Percentiles rank a stretch among this genome's conserved stretches.
These are phyloP conservation scores for Plectosphaerella plurivora DNA, from an alignment of 2,329 filamentous ascomycete genomes.

Conservation along the genomic window DNA sequence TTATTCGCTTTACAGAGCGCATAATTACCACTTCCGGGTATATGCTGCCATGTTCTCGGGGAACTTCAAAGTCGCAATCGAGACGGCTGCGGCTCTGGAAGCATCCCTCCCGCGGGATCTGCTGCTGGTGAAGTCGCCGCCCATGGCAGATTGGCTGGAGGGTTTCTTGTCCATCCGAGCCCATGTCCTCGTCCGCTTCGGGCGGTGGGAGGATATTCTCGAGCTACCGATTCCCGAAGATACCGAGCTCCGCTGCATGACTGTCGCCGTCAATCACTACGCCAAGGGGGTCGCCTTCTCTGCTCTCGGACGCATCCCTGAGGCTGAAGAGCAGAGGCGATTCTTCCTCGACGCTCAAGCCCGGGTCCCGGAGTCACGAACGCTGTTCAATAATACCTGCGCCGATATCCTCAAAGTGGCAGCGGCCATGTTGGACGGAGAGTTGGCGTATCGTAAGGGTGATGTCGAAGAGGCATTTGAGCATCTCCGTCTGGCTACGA, in stretches of 20 bases:
- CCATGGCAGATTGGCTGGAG: conserved; percentile 78
- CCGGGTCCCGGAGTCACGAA: conserved; percentile 53
- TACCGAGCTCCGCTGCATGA: conserved; percentile 58
- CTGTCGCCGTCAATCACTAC: conserved; percentile 65
- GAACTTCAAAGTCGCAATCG: conserved; percentile 56
- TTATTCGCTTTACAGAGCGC: conserved; percentile 71
- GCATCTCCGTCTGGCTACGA: conserved; percentile 52
- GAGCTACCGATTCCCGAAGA: conserved; percentile 53
- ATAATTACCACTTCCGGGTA: conserved; percentile 71
- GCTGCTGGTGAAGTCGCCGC: conserved; percentile 59
- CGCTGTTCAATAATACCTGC: conserved; percentile 65
- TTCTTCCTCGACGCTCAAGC: conserved; percentile 47
- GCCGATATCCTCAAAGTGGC: conserved; percentile 60
- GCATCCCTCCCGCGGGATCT: conserved; percentile 57
- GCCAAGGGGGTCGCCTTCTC: conserved; percentile 64
- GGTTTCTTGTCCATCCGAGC: conserved; percentile 63
- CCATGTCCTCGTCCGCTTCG: conserved; percentile 70
- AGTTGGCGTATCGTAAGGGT: conserved; percentile 64
- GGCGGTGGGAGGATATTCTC: conserved; percentile 64
- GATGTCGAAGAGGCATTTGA: conserved; percentile 56
- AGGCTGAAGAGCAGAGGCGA: conserved; percentile 47
- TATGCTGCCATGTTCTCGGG: conserved; percentile 78
- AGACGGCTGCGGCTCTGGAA: conserved; percentile 57
- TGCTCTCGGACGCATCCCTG: conserved; percentile 46
- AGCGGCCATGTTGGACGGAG: conserved; percentile 66